Evolutionary conservation across 2,329 filamentous ascomycete species (phyloP).

Genomic region (Xylaria sp.): DNA sequence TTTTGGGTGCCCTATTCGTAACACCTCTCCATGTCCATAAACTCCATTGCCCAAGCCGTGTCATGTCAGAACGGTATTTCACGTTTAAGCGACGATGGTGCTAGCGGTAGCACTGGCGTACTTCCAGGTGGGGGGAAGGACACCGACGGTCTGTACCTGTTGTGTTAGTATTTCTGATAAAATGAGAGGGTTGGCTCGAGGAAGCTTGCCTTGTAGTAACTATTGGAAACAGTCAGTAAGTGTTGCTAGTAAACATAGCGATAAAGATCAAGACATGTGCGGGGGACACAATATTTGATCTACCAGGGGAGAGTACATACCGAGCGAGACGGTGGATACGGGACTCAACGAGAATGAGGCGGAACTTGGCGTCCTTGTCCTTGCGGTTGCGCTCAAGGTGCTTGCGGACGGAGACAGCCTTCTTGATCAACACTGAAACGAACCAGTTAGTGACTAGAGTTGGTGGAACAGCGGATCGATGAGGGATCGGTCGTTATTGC

Average conservation of each 20-base stretch:
- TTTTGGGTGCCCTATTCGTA: conserved; percentile 29
- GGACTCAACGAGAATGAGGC: conserved; percentile 99
- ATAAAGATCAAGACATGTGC: neutral
- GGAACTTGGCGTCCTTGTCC: conserved; percentile 99
- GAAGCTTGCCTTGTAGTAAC: conserved; percentile 21
- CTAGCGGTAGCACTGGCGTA: conserved; percentile 97
- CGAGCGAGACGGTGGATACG: conserved; percentile 99
- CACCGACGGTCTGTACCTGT: conserved; percentile 57
- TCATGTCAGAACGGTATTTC: conserved; percentile 22
- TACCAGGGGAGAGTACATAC: conserved; percentile 43
- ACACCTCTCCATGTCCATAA: conserved; percentile 30
- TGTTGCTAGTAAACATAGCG: neutral
- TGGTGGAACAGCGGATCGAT: neutral
- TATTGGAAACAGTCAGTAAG: conserved; percentile 11
- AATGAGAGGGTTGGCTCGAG: neutral
- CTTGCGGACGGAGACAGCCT: conserved; percentile 99
- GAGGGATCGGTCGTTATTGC: neutral
- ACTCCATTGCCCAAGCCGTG: conserved; percentile 31
- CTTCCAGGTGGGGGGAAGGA: conserved; percentile 89
- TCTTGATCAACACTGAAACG: conserved; percentile 74
- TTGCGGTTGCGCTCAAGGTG: conserved; percentile 99
- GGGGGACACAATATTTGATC: neutral
- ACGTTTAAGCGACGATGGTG: conserved; percentile 81
- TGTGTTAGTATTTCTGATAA: conserved; percentile 8
- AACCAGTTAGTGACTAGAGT: conserved; percentile 6